phyloP scores from a whole-genome alignment of 1,139 yeast genomes.

The Arxiozyma bovina region DNA sequence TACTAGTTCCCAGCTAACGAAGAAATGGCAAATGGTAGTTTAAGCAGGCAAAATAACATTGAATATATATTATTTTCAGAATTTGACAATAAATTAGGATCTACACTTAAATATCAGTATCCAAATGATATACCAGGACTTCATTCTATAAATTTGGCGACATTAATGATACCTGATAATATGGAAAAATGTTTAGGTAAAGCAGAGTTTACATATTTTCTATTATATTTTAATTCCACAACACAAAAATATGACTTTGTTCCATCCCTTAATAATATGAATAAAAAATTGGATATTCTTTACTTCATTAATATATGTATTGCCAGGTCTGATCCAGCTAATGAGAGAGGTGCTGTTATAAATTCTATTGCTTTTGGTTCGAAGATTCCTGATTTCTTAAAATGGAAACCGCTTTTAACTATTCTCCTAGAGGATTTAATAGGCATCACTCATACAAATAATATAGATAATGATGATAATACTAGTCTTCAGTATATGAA shows the following conservation, averaged over 20 bases:
- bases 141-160: conserved; percentile 15
- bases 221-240: conserved; percentile 17
- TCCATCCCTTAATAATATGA: conserved; percentile 12
- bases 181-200: conserved; percentile 19
- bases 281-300: conserved; percentile 6
- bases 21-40: neutral
- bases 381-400: conserved; percentile 42
- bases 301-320: conserved; percentile 24
- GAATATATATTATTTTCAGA: conserved; percentile 24
- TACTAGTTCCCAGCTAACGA: neutral
- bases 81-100: conserved; percentile 28
- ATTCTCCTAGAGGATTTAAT: conserved; percentile 34
- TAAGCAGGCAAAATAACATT: conserved; percentile 9
- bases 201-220: conserved; percentile 25
- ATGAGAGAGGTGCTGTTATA: conserved; percentile 26
- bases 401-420: conserved; percentile 29
- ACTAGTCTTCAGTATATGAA: neutral
- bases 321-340: conserved; percentile 18
- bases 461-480: conserved; percentile 3
- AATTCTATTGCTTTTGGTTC: conserved; percentile 38
- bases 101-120: conserved; percentile 21
- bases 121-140: conserved; percentile 17
- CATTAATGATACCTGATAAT: conserved; percentile 27
- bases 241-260: conserved; percentile 16
- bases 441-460: neutral